phyloP scores from a whole-genome alignment of 2,329 filamentous ascomycete genomes.

The Diplodia corticola region DNA sequence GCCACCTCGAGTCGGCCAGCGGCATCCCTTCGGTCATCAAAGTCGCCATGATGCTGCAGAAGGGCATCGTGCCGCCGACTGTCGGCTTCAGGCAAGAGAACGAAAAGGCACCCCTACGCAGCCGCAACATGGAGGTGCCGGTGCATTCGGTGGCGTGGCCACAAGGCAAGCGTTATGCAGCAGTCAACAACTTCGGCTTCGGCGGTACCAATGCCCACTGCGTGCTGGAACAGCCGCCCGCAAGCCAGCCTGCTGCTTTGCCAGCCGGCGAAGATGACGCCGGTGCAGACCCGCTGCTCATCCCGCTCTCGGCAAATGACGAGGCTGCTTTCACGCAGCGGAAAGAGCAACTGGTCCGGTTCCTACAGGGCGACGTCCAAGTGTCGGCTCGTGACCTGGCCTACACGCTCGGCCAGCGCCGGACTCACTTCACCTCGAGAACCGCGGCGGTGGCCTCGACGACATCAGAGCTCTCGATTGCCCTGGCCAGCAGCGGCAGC shows the following conservation, averaged over 20 bases:
- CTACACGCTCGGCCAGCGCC: neutral
- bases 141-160: too few species aligned
- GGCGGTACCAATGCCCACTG: slow-evolving; percentile 33
- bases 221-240: slow-evolving; percentile 26
- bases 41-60: slow-evolving; percentile 30
- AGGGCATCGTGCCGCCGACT: slow-evolving; percentile 28
- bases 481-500: neutral
- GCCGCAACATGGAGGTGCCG: neutral
- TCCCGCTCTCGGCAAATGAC: slow-evolving; percentile 1
- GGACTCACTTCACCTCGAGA: neutral
- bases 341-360: neutral
- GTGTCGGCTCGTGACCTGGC: too few species aligned
- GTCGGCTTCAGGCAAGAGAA: slow-evolving; percentile 25
- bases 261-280: too few species aligned
- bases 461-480: neutral
- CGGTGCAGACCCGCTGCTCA: neutral
- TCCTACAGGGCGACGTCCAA: neutral
- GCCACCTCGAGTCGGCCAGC: slow-evolving; percentile 34
- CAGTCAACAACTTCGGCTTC: slow-evolving; percentile 30
- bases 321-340: neutral
- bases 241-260: too few species aligned
- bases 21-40: slow-evolving; percentile 32
- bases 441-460: neutral
- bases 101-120: neutral
- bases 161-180: too few species aligned